Evolutionary conservation across 495 filamentous ascomycete species (phyloP), one percentile per base, ranked within the genome.

Genomic region (Hyaloscypha finlandica): DNA sequence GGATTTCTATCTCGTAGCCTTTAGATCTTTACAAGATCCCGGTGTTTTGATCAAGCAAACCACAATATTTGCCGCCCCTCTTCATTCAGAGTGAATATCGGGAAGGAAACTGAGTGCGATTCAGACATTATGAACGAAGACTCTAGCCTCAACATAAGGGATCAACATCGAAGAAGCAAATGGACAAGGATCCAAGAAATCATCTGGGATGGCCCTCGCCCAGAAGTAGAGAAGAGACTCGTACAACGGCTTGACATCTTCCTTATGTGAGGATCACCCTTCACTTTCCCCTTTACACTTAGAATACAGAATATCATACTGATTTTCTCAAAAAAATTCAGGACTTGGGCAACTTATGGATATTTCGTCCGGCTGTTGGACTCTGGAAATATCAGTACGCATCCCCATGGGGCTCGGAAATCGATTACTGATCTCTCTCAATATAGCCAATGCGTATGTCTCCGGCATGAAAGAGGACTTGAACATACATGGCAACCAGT

Each of bases 401-500:
- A 14, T 37, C 42, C 3, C 9, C 16, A 37, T 37, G 35, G 0
- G 35, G 35, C 35, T 8, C 6, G 12, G 35, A 37, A 37, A 37
- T 12, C 35, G 35, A 12, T 37, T 37, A 12, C 35, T 37, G 12
- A 37, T n/a, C 35, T 8, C 12, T 8, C 35, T 37, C 35, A 48
- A 48, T 48, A 48, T 48, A 48, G 42, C 42, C 42, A 48, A 48
- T 19, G 42, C 42, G 16, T 48, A 48, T 48, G 6, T 48, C 16
- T 48, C 42, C 12, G 45, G 51, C 4, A 63, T 37, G 61, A 35
- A 54, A 25, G 52, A 64, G 25, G 48, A 64, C 14, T 33, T 55
- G 8, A 54, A 54, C 30, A 63, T 63, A 4, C 32, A 64, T 6
- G 59, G 59, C 11, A 61, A 61, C 29, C 32, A 61, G 25, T 61